Base-by-base conservation (phyloP, 2,329 filamentous ascomycete genomes). In the Berkeleyomyces rouxiae region DNA sequence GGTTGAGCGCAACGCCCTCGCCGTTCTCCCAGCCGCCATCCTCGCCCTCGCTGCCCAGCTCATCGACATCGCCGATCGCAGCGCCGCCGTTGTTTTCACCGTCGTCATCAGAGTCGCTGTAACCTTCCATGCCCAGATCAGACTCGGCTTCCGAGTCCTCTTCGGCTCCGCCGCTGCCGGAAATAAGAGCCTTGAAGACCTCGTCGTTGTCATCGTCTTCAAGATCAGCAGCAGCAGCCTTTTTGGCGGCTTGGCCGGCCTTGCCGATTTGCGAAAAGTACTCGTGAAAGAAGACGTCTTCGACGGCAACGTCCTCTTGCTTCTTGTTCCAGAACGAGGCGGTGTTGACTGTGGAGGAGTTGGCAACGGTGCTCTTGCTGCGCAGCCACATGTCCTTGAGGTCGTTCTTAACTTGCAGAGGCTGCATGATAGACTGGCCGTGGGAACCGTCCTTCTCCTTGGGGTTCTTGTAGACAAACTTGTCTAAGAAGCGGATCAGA, bases 271-370 rank as follows among this genome's bases (percentile, higher is more conserved):
- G 82, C 65, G 83, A 85, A 75, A 99, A 99, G 81, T 99, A 99
- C 67, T 90, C 85, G 73, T 99, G 93, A 82, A 99, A 99, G 82
- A 99, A 99, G 46, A 90, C 88, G 71, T 99, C 93, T 67, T 99
- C 91, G 0, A 85, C 89, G 2, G 87, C 85, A 53, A 99, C 86
- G 61, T 97, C 85, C 66, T 90, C 85, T n/a, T 82, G 79, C 75
- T 90, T 91, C 81, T 89, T 90, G 69, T 85, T 86, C 89, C 90
- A 96, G 78, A 99, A 99, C 2, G 83, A 78, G 66, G 95, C 87
- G 1, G 86, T 86, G 74, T 99, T 99, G 72, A 99, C 79, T 4
- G 75, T 71, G 7, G 71, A 68, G 61, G 71, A 68, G 63, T 71
- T 65, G 57, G 70, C 68, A 13, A 72, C 73, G 13, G 74, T 68